Conservation (phyloP, 2,329 filamentous ascomycete genomes). For the Aulographum hederae region DNA sequence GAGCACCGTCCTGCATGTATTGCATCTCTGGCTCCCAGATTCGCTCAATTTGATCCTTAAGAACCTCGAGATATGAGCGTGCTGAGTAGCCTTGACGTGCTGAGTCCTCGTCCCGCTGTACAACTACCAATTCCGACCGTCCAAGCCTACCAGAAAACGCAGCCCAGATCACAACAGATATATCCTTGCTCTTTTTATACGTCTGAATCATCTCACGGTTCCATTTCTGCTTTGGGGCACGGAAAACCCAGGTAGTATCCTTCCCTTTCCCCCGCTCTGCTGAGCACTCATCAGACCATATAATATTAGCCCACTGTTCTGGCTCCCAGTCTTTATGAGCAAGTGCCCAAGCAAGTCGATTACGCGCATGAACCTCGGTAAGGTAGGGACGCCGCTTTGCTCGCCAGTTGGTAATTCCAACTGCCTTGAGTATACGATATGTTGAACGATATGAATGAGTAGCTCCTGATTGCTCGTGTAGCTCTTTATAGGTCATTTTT, state of each 20-base stretch:
- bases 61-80: conserved; percentile 5
- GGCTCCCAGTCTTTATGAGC: neutral
- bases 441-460: too few species aligned
- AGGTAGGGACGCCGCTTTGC: neutral
- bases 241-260: conserved; percentile 7
- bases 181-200: conserved; percentile 5
- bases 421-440: neutral
- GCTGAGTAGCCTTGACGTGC: conserved; percentile 4
- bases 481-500: too few species aligned
- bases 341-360: neutral
- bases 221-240: conserved; percentile 7
- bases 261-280: conserved; percentile 7
- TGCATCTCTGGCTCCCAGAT: conserved; percentile 2
- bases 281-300: conserved; percentile 6
- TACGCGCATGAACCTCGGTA: neutral
- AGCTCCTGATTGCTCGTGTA: neutral
- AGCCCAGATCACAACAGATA: conserved; percentile 8
- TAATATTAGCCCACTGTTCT: neutral
- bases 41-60: conserved; percentile 6
- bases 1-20: conserved; percentile 11
- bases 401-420: neutral
- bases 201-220: conserved; percentile 7
- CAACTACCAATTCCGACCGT: conserved; percentile 4
- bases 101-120: conserved; percentile 6
- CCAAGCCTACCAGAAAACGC: conserved; percentile 6